These are phyloP conservation scores for Notholithocarpus densiflorus DNA, from an alignment of 306 rosid species.

Conservation along the genomic window DNA sequence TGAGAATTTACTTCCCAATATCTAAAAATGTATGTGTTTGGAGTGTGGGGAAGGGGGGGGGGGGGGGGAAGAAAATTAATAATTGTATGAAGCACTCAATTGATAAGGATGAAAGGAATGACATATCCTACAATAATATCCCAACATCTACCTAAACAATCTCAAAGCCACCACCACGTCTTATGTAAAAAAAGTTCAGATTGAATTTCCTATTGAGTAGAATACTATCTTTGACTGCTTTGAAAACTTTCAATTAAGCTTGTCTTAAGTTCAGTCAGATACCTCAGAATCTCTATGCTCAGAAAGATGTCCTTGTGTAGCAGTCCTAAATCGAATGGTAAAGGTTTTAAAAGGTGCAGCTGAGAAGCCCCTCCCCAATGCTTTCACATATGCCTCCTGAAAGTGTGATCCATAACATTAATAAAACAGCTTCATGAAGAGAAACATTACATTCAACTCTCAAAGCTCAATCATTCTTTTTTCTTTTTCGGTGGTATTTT, in stretches of 20 bases:
- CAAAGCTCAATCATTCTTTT: not conserved
- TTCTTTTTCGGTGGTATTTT: not conserved
- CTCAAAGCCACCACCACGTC: no score
- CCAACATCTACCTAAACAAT: no score
- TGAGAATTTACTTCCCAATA: no score
- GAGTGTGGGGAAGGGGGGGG: no score
- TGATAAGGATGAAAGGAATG: not conserved
- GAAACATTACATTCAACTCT: not conserved
- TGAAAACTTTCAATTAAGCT: not conserved
- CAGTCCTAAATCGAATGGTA: constrained; percentile 45
- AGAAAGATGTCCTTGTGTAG: constrained; percentile 17
- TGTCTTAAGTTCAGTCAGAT: not conserved
- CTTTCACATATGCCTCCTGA: constrained; percentile 61
- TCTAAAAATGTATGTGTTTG: no score
- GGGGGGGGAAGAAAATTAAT: not conserved
- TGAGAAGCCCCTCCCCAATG: constrained; percentile 85
- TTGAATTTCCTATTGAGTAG: not conserved
- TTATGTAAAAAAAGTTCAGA: not conserved
- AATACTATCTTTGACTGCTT: not conserved
- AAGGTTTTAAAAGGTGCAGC: constrained; percentile 85
- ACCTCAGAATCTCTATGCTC: constrained; percentile 41
- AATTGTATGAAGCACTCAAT: not conserved
- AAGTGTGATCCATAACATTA: constrained; percentile 20
- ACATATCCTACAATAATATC: no score
- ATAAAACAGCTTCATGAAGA: not conserved